Evolutionary conservation across 768 basidiomycete genomes (phyloP), one percentile per base, ranked within the genome.

Genomic region (Mycena haematopus): DNA sequence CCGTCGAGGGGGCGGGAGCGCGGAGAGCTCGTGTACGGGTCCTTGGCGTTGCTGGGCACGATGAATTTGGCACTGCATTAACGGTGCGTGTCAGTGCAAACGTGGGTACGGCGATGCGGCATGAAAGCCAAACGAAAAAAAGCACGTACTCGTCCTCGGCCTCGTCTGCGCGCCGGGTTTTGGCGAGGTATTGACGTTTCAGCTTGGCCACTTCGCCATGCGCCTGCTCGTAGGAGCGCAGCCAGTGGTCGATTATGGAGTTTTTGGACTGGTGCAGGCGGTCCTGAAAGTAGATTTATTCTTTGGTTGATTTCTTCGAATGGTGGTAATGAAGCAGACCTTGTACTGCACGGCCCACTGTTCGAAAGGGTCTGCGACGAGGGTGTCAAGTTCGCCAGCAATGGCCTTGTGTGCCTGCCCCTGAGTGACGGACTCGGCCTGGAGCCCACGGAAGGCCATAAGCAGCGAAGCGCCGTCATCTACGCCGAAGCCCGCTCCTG

Each of bases 121-220:
- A 14, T 36, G 36, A 61, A 50, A 52, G 55, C 46, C 15, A 42
- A 42, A 31, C 29, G 4, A 31, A n/a, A 9, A 38, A 21, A 40
- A 31, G 31, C 29, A 80, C 93, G 70, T 75, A 96, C 95, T 96
- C 95, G 73, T 97, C 95, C 73, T 94, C 94, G 9, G 90, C 89
- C 71, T 97, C 95, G 69, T 97, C 95, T 17, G 95, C 95, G 42
- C 85, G 84, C 56, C 92, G 85, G 0, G 85, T 88, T 75, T 95
- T 96, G 33, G 82, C 75, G 13, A 93, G 74, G 71, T 96, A 96
- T 56, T 85, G 80, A 54, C 88, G 83, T 76, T 92, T 94, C 65
- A 95, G 76, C 75, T 89, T 90, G 45, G 80, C 73, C 6, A 93
- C 90, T 56, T 91, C 88, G 22, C 74, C 80, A 25, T 89, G 84